Conservation (phyloP, 2,329 filamentous ascomycete genomes). For the Epichloe coenophiala region DNA sequence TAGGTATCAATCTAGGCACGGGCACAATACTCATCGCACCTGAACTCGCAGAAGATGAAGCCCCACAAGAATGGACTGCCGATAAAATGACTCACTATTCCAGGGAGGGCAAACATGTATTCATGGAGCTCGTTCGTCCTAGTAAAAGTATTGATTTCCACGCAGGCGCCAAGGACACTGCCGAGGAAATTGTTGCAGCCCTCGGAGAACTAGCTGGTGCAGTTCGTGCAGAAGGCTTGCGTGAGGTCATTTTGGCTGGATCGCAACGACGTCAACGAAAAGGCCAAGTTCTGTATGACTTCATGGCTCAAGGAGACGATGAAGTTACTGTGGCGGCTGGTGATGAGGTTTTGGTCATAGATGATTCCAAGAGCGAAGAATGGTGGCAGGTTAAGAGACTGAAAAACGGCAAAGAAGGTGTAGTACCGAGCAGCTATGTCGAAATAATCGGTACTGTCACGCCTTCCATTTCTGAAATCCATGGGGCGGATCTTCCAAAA, state of each 20-base stretch:
- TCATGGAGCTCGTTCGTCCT: constrained; percentile 80
- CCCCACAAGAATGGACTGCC: constrained; percentile 82
- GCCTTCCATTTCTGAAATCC: constrained; percentile 27
- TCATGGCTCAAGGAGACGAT: constrained; percentile 90
- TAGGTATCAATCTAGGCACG: constrained; percentile 84
- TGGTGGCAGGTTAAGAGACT: constrained; percentile 94
- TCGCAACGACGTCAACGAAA: constrained; percentile 60
- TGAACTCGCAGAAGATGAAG: constrained; percentile 69
- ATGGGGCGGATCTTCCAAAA: constrained; percentile 36
- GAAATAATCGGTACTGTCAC: constrained; percentile 63
- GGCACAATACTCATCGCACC: constrained; percentile 85
- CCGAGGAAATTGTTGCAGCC: constrained; percentile 78
- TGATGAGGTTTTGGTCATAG: constrained; percentile 81
- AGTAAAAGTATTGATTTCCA: constrained; percentile 96
- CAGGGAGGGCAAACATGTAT: constrained; percentile 94
- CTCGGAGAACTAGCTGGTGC: constrained; percentile 84
- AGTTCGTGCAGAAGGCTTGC: constrained; percentile 66
- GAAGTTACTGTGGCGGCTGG: constrained; percentile 84
- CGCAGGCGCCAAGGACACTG: constrained; percentile 92
- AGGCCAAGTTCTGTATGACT: constrained; percentile 83
- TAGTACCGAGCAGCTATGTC: constrained; percentile 92
- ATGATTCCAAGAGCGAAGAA: constrained; percentile 86
- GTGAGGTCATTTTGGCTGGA: constrained; percentile 75
- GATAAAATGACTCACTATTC: constrained; percentile 97
- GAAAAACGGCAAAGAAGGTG: constrained; percentile 87